Evolutionary conservation across 2,329 filamentous ascomycete species (phyloP).

Genomic region (Claviceps digitariae): DNA sequence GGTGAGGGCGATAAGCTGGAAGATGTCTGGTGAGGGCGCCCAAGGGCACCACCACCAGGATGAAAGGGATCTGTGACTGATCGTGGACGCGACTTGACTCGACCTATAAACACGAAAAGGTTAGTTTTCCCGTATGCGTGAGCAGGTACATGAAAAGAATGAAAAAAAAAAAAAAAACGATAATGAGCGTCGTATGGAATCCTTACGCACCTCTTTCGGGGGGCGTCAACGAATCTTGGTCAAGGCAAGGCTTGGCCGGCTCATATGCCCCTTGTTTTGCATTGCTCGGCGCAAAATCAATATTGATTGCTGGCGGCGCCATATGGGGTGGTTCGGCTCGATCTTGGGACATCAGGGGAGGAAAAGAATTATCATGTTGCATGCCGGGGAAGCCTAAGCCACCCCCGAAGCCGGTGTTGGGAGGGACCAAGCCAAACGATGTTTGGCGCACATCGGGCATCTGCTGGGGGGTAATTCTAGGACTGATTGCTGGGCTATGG

Average conservation of each 20-base stretch:
- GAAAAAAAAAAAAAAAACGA: neutral
- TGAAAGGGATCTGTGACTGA: constrained; percentile 49
- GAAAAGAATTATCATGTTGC: constrained; percentile 36
- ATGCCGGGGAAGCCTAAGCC: constrained; percentile 20
- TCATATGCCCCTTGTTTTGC: constrained; percentile 22
- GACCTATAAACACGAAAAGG: constrained; percentile 21
- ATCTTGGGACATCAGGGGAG: constrained; percentile 32
- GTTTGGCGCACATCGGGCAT: constrained; percentile 37
- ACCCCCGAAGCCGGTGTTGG: constrained; percentile 25
- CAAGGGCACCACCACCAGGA: constrained; percentile 27
- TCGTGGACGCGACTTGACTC: constrained; percentile 34
- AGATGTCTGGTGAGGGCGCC: constrained; percentile 25
- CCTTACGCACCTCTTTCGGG: constrained; percentile 50
- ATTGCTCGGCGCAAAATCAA: constrained; percentile 75
- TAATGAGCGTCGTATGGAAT: too few species aligned
- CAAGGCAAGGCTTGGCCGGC: constrained; percentile 48
- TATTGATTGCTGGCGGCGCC: constrained; percentile 88
- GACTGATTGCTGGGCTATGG: constrained; percentile 55
- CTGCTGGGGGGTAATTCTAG: constrained; percentile 44
- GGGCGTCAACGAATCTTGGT: constrained; percentile 71
- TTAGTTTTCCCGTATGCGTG: neutral
- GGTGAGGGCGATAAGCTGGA: constrained; percentile 36
- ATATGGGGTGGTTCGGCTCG: constrained; percentile 57
- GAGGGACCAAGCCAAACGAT: constrained; percentile 29
- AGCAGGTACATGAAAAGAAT: neutral